These are phyloP conservation scores for Chaetoceros muelleri DNA, from an alignment of 108 stramenopile genomes.

Conservation along the genomic window DNA sequence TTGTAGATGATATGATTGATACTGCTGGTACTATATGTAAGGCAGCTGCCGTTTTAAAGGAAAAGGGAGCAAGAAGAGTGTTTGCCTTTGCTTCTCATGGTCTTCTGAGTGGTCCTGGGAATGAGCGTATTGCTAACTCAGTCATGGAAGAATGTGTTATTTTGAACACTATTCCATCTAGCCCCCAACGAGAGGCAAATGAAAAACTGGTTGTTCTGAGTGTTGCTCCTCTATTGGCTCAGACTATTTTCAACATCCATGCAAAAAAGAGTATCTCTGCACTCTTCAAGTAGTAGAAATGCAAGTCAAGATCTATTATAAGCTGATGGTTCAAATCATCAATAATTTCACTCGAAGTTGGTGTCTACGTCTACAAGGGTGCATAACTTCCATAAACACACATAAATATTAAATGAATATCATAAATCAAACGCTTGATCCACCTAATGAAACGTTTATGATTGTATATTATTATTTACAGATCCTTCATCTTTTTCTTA, in stretches of 20 bases:
- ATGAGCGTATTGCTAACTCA: constrained; percentile 90
- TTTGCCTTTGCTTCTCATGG: constrained; percentile 99
- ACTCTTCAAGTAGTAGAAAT: constrained; percentile 99
- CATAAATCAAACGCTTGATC: not conserved
- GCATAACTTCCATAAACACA: too few relatives aligned
- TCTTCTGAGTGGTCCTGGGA: constrained; percentile 94
- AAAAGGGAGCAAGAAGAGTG: constrained; percentile 92
- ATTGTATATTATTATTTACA: not conserved
- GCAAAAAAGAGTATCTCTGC: constrained; percentile 98
- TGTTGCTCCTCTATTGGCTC: constrained; percentile 93
- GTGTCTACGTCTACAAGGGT: too few relatives aligned
- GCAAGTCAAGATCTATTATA: too few relatives aligned
- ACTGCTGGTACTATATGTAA: constrained; percentile 99
- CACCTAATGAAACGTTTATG: not conserved
- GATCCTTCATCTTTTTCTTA: not conserved
- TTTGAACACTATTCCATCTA: constrained; percentile 84
- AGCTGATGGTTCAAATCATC: too few relatives aligned
- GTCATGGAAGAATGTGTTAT: constrained; percentile 92
- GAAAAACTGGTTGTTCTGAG: constrained; percentile 89
- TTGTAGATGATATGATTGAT: constrained; percentile 99
- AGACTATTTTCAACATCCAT: constrained; percentile 99
- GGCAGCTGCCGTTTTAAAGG: constrained; percentile 92
- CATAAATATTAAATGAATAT: too few relatives aligned
- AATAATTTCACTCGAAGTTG: too few relatives aligned
- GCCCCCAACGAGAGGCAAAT: constrained; percentile 79